Percentiles rank a stretch among this genome's conserved stretches.
phyloP scores from a whole-genome alignment of 352 stramenopile genomes.

The Pythium oligandrum region DNA sequence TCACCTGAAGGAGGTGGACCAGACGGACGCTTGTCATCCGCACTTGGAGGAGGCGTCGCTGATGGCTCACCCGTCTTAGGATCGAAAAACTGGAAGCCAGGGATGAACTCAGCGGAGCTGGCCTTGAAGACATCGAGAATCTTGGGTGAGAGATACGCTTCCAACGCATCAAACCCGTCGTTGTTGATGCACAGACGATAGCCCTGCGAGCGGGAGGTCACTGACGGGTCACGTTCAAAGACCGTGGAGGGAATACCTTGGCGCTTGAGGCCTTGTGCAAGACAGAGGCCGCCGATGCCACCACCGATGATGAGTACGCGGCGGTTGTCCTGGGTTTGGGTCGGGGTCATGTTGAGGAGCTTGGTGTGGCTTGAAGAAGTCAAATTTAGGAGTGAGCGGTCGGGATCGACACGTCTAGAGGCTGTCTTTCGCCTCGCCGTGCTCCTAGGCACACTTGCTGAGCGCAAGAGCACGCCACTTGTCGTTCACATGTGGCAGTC shows the following conservation, averaged over 20 bases:
- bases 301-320: slow-evolving; percentile 29
- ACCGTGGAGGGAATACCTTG: slow-evolving; percentile 58
- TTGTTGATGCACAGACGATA: slow-evolving; percentile 51
- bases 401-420: too few species aligned
- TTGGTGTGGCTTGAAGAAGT: too few species aligned
- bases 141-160: slow-evolving; percentile 32
- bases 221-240: slow-evolving; percentile 56
- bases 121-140: slow-evolving; percentile 59
- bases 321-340: too few species aligned
- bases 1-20: background rate
- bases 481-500: too few species aligned
- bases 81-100: slow-evolving; percentile 46
- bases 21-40: background rate
- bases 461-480: too few species aligned
- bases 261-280: slow-evolving; percentile 58
- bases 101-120: slow-evolving; percentile 45
- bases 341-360: too few species aligned
- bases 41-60: slow-evolving; percentile 4
- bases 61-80: slow-evolving; percentile 19
- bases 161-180: slow-evolving; percentile 48
- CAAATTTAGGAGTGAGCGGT: too few species aligned
- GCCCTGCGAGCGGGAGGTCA: slow-evolving; percentile 57
- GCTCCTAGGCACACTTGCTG: too few species aligned
- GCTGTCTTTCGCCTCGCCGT: too few species aligned
- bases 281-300: slow-evolving; percentile 53